Evolutionary conservation across 768 basidiomycete genomes (phyloP), one percentile per base, ranked within the genome.

Genomic region (Naematelia aurantialba): DNA sequence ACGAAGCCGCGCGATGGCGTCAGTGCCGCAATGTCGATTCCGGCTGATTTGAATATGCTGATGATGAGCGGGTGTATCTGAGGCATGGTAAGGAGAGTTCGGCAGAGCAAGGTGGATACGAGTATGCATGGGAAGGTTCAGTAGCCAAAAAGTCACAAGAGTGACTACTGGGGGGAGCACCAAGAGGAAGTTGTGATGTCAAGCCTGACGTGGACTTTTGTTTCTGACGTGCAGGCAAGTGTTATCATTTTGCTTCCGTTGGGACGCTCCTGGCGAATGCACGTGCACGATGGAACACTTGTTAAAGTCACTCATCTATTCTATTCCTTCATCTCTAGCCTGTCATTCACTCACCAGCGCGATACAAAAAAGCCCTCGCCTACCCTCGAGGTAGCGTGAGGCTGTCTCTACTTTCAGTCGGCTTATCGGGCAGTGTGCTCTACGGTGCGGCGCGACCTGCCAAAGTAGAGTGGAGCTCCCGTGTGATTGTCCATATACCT

Each of bases 31-130:
- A 51, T 24, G 30, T 52, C 50, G 25, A 59, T 59, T 14, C 52
- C 34, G 24, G 52, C 39, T 19, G 30, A 45, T 4, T 45, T 44
- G 52, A 59, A 59, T 13, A 57, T 57, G 22, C 44, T 26, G 4
- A 34, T 19, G 10, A 46, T 11, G 25, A 59, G 52, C 2, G 58
- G 58, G 45, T 59, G 58, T 4, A 54, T n/a, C 46, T 19, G 8
- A 22, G 10, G 44, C 34, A 46, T 55, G 39, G 19, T 55, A 12
- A 17, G 17, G 8, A 39, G 8, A 39, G 34, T 39, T n/a, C n/a
- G n/a, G n/a, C n/a, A n/a, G n/a, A n/a, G n/a, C 34, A 39, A 39
- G 17, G 34, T 39, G 17, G 17, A 39, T 39, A 39, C 17, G 8
- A 8, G 8, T 39, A 39, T 39, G 34, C 34, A 39, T 39, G 34